Conservation (phyloP, 163 green algal species). For the Botryococcus braunii region DNA sequence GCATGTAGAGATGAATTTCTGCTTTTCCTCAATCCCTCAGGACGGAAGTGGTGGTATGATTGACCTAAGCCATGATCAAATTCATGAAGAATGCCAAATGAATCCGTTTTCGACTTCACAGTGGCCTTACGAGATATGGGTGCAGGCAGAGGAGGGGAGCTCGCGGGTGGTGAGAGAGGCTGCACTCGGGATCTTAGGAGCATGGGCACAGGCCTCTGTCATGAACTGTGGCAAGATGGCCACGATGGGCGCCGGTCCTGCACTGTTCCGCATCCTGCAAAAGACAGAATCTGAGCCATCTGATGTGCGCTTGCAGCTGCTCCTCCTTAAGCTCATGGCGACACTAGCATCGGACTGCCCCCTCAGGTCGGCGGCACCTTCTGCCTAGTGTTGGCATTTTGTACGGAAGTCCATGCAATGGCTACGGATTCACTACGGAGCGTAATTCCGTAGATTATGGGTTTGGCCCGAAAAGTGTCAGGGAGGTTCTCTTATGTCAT, state of each 20-base stretch:
- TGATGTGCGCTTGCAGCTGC: background rate
- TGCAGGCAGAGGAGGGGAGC: constrained; percentile 2
- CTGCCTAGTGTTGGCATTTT: background rate
- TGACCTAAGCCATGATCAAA: no score
- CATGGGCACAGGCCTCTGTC: constrained; percentile 26
- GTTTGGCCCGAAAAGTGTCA: background rate
- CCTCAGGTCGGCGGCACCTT: constrained; percentile 2
- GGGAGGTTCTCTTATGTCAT: background rate
- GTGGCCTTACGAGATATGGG: no score
- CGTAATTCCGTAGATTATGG: background rate
- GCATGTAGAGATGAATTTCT: no score
- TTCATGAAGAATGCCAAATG: no score
- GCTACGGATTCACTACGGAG: background rate
- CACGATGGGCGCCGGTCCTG: constrained; percentile 16
- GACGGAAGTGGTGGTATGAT: no score
- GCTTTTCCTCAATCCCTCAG: no score
- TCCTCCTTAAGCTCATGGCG: constrained; percentile 3
- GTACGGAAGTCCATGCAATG: background rate
- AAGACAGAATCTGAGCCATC: background rate
- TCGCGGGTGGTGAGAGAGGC: constrained; percentile 11
- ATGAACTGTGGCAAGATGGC: constrained; percentile 30
- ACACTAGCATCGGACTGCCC: constrained; percentile 19
- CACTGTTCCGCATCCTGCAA: constrained; percentile 17
- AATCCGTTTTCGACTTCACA: no score
- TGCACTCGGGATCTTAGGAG: constrained; percentile 28